Evolutionary conservation across 75 land plant species (phyloP), one percentile per base, ranked within the genome.

Genomic region (Isoetes taiwanensis): DNA sequence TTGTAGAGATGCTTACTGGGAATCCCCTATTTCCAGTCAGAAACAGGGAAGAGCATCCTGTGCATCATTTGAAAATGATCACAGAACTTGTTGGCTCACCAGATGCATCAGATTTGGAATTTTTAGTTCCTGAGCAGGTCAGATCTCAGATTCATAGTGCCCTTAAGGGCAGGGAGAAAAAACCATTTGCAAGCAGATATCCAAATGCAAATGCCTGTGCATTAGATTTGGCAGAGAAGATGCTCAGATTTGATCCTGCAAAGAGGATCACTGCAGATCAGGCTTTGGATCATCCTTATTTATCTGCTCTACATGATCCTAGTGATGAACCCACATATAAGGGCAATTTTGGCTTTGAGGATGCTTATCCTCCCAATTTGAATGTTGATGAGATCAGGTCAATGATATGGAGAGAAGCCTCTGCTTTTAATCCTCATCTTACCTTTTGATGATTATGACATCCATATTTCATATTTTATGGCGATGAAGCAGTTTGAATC

Each of bases 181-280:
- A 52, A n/a, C 67, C 67, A 2, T 17, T 65, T 46, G 31, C 30
- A 11, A 34, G 43, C 0, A 52, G 38, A 48, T 65, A 56, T 37
- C 67, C 67, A 2, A 58, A 54, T 14, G 41, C 67, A 5, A 65
- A 35, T 9, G 43, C 64, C 1, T 33, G 52, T 1, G 74, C 74
- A 0, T 30, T 52, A 23, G 68, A 72, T 21, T 31, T 71, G 3
- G 55, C 54, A 1, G 73, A 71, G 43, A 57, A 50, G 61, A 71
- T 71, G 73, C 73, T 71, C 0, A 48, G 28, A 0, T 71, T 71
- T 37, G 70, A 71, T 40, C 73, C 73, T 9, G 17, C 55, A 0
- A 65, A 71, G 34, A 35, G 73, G 48, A 65, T 71, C 21, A 71
- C 73, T 0, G 68, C 62, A 6, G 55, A 52, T 3, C 68, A 71